Conservation (phyloP, 345 rosid species). For the Syzygium aromaticum region DNA sequence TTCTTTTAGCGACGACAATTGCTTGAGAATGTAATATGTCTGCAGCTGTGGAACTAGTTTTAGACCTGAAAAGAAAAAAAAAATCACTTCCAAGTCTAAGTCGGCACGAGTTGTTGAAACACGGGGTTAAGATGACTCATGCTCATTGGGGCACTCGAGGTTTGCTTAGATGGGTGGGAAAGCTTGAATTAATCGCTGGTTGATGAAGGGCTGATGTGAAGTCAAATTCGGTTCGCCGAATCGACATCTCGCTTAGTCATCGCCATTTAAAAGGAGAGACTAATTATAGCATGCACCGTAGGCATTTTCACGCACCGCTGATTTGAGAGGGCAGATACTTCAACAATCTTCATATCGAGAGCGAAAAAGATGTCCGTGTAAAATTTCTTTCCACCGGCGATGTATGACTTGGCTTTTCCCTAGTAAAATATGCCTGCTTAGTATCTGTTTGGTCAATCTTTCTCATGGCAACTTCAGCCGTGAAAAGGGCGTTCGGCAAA, state of each 20-base stretch:
- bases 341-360: neutral
- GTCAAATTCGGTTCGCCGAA: neutral
- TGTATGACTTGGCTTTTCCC: neutral
- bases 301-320: accelerated
- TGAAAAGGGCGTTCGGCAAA: neutral
- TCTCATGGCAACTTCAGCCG: neutral
- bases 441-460: neutral
- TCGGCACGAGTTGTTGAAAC: neutral
- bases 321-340: neutral
- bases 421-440: neutral
- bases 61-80: neutral
- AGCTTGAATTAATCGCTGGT: neutral
- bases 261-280: neutral
- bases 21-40: neutral
- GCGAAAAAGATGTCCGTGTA: neutral
- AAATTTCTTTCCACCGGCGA: too few relatives aligned
- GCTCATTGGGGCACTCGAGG: neutral
- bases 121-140: neutral
- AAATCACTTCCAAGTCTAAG: neutral
- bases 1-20: neutral
- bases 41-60: neutral
- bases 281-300: neutral
- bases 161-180: neutral
- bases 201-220: neutral
- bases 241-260: neutral